Percentiles rank a stretch among this genome's conserved stretches.
phyloP scores from a whole-genome alignment of 768 basidiomycete genomes.

The Cystofilobasidium bisporidii region DNA sequence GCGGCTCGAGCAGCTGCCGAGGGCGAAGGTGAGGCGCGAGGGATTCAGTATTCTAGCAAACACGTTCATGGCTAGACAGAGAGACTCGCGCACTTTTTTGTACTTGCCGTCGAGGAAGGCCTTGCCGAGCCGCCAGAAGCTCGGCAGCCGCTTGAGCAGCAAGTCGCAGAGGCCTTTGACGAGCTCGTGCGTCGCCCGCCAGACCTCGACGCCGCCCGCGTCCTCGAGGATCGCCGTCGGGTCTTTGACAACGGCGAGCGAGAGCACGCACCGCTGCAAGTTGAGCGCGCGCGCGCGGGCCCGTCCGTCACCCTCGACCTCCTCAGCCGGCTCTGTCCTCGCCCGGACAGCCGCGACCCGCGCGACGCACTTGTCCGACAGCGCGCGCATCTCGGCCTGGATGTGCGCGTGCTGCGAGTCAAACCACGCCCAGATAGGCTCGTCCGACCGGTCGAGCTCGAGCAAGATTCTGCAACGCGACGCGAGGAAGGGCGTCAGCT shows the following conservation, averaged over 20 bases:
- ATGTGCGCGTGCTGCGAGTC: conserved; percentile 87
- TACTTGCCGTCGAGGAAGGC: conserved; percentile 89
- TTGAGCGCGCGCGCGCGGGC: conserved; percentile 25
- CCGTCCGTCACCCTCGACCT: not conserved
- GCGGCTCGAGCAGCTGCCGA: not conserved
- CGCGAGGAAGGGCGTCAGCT: not conserved
- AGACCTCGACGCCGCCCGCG: conserved; percentile 66
- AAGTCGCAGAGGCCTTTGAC: conserved; percentile 80
- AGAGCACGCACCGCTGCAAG: conserved; percentile 29
- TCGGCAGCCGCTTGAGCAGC: conserved; percentile 72
- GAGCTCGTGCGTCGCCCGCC: conserved; percentile 68
- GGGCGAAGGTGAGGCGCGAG: too few relatives aligned
- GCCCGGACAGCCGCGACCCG: not conserved
- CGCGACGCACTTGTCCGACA: not conserved
- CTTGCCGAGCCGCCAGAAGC: conserved; percentile 86
- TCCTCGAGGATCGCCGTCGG: not conserved
- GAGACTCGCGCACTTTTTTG: conserved; percentile 25
- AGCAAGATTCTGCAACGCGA: conserved; percentile 59
- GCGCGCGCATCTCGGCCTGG: conserved; percentile 37
- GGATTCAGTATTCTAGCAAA: too few relatives aligned
- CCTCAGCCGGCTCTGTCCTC: not conserved
- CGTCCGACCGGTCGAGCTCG: conserved; percentile 74
- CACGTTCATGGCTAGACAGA: too few relatives aligned
- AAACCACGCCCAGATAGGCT: conserved; percentile 91
- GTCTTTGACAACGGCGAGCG: conserved; percentile 7